Base-by-base conservation (phyloP, 495 filamentous ascomycete genomes). In the Cryomyces antarcticus region DNA sequence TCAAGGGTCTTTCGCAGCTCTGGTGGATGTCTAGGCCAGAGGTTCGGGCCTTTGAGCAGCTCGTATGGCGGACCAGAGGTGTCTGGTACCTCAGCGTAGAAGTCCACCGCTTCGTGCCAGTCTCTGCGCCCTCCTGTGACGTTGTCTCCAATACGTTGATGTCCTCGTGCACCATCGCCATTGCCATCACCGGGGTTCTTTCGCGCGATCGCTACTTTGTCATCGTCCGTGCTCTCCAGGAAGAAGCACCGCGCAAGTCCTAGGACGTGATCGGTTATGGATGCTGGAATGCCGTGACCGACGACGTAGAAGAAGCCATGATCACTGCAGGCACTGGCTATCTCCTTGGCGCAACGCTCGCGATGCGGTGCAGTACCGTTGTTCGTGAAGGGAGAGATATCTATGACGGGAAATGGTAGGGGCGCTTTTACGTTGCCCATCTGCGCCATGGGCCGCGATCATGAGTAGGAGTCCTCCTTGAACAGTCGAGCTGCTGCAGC, bases 291-390 rank as follows among this genome's bases (percentile, higher is more conserved):
- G 13, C 52, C 50, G 42, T 61, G 58, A 10, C 55, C 52, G 7
- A 38, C 59, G 10, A 61, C 46, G 45, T 59, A 61, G 51, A 61
- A 58, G 47, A 60, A 60, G 38, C 57, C 57, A 12, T 39, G 46
- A 30, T 54, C 39, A 5, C 10, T 44, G 44, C 57, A 58, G 1
- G 57, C 57, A 10, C 30, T 5, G 37, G 46, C 44, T n/a, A 60
- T 28, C 12, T 46, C 9, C 2, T 10, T 36, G 33, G 33, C 17
- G 17, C 17, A 24, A 24, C 17, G 17, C 17, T 24, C 17, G 17
- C 17, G 17, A 24, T 24, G 17, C 17, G 17, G 17, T 24, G 17
- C 17, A 24, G 17, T 24, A 2, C 17, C 17, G 17, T 24, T 24
- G 2, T 24, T 24, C 17, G 17, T 24, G 17, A 24, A 24, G 17